Evolutionary conservation across 176 grass and related monocot genomes (phyloP), one percentile per base, ranked within the genome.

Genomic region (Oryza meridionalis): DNA sequence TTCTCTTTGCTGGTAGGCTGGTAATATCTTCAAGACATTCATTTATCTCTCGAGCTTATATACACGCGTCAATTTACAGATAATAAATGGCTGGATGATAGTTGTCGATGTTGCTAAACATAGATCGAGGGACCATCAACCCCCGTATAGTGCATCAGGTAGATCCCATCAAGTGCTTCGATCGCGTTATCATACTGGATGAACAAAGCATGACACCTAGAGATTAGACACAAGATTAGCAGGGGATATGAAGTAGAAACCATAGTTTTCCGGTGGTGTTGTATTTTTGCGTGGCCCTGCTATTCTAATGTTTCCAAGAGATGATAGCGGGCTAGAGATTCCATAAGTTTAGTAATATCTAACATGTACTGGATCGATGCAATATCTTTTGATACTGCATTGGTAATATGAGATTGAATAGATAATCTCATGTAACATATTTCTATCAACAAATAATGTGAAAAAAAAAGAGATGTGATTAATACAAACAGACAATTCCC

Each of bases 51-150:
- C 83, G 22, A 70, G 77, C 58, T 84, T 38, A 72, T 32, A 19
- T n/a, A 22, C 29, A 46, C 58, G 84, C 4, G 77, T 78, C 47
- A 59, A 4, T 84, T 53, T 86, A 33, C 87, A 99, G 93, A 94
- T 96, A 82, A 99, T 96, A 90, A 99, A 99, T 12, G 93, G 93
- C 13, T 96, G 93, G 93, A 99, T 96, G 93, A 96, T 96, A 81
- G 89, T 99, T 45, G 93, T 99, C 33, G 96, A 99, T 63, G 86
- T 92, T 78, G 93, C 90, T 37, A 94, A 77, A 91, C 90, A 88
- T 67, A 90, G 86, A 67, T 85, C 84, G 8, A 92, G 77, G 80
- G 81, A 75, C 27, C 16, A 50, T 15, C 77, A 63, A 38, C 0
- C 24, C 63, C 61, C 47, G 33, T 84, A 32, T 66, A 81, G 40